A percentile compares a stretch with the other conserved stretches of the same genome.
phyloP scores from a whole-genome alignment of 176 grass and related monocot genomes.

The Zoysia pacifica region DNA sequence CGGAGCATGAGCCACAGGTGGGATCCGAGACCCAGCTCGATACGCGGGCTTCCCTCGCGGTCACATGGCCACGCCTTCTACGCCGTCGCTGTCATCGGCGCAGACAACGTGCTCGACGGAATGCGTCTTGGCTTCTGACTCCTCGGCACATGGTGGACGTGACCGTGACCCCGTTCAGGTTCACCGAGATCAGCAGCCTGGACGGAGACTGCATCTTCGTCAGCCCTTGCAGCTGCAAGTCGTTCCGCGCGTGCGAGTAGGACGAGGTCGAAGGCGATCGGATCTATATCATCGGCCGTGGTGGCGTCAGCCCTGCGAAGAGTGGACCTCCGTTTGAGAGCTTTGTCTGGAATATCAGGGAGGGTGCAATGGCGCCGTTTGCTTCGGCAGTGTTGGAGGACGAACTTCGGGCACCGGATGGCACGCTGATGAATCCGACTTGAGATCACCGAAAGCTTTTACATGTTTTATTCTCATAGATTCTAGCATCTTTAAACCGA shows the following conservation, averaged over 20 bases:
- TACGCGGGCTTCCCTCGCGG: background rate
- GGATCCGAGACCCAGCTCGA: background rate
- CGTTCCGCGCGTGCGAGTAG: slow-evolving; percentile 24
- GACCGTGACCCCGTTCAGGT: slow-evolving; percentile 7
- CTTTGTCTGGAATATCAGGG: slow-evolving; percentile 40
- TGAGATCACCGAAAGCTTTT: no score
- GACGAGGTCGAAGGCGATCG: slow-evolving; percentile 23
- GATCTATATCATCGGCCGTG: slow-evolving; percentile 37
- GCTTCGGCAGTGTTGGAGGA: slow-evolving; percentile 6
- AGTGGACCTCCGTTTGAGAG: slow-evolving; percentile 6
- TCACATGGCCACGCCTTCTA: background rate
- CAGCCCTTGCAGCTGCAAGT: slow-evolving; percentile 40
- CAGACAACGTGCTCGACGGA: slow-evolving; percentile 35
- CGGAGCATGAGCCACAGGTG: background rate
- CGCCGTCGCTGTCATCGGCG: background rate
- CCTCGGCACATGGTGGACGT: background rate
- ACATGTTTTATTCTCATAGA: no score
- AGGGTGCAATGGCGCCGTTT: slow-evolving; percentile 24
- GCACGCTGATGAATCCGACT: slow-evolving; percentile 36
- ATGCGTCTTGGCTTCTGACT: slow-evolving; percentile 11
- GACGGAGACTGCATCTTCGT: slow-evolving; percentile 46
- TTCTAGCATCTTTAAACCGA: no score
- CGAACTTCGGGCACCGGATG: slow-evolving; percentile 13
- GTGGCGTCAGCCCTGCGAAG: slow-evolving; percentile 14
- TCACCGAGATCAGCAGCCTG: slow-evolving; percentile 30